Base-by-base conservation (phyloP, 2,329 filamentous ascomycete genomes). In the Emmonsiellopsis sp. region DNA sequence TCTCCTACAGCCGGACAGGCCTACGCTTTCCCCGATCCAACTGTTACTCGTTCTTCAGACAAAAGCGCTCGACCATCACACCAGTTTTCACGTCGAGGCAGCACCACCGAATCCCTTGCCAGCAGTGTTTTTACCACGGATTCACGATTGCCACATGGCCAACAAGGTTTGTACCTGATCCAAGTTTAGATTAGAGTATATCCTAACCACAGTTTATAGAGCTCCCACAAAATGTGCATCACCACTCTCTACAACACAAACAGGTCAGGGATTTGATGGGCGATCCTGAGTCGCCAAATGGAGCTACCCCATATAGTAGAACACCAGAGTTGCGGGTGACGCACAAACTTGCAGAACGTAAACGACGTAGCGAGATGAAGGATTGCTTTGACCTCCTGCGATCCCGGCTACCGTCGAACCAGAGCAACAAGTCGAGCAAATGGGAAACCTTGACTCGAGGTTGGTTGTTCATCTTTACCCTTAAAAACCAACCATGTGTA, bases 291-390 rank as follows among this genome's bases (percentile, higher is more conserved):
- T 65, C 67, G 3, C 65, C 67, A 11, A 66, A 68, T 50, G 66
- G 68, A 43, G 67, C 65, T 45, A 75, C 74, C 1, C 74, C 75
- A 0, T 77, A 77, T 57, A 77, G 74, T 56, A 65, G 75, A 43
- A 77, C 75, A 1, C 75, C 75, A 2, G 75, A 77, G 60, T 63
- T 77, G 43, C 66, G 75, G 46, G 71, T 77, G 13, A 76, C 73
- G 8, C 75, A 77, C 57, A 77, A 77, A 56, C 61, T 77, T 30
- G 75, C 75, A 13, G 75, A 77, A 64, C 68, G 75, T 13, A 77
- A 77, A 61, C 73, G 75, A 38, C 73, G 75, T 45, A 77, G 74
- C 53, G 75, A 77, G 57, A 77, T 77, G 75, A 77, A 77, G 55
- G 73, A 76, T 59, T 75, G 74, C 49, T 77, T 77, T 56, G 75